phyloP scores from a whole-genome alignment of 805 yeast species.

The Ogataea philodendri region DNA sequence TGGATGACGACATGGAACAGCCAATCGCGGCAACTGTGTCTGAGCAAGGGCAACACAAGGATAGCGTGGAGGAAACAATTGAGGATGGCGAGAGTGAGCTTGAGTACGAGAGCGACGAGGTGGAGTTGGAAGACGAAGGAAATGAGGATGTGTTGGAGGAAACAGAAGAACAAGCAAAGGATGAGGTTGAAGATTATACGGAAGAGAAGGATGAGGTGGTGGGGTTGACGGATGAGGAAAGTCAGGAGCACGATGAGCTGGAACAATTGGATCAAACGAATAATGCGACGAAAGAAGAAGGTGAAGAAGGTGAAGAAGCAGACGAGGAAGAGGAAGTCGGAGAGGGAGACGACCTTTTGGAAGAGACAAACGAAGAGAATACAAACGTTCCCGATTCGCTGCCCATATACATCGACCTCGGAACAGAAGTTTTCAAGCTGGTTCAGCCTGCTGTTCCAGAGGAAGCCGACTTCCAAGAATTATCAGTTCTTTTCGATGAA shows the following conservation, averaged over 20 bases:
- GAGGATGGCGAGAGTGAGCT: slow-evolving; percentile 28
- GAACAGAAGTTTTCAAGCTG: slow-evolving; percentile 28
- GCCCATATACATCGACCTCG: slow-evolving; percentile 31
- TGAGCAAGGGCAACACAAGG: slow-evolving; percentile 1
- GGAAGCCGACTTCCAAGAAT: slow-evolving; percentile 26
- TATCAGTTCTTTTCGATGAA: slow-evolving; percentile 21
- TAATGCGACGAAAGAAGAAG: not conserved
- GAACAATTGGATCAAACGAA: too few relatives aligned
- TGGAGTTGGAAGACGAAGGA: slow-evolving; percentile 17
- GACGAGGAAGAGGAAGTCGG: slow-evolving; percentile 2
- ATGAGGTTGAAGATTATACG: slow-evolving; percentile 13
- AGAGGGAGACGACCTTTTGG: slow-evolving; percentile 3
- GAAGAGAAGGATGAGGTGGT: slow-evolving; percentile 12
- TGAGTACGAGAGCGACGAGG: slow-evolving; percentile 33
- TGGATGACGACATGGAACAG: slow-evolving; percentile 14
- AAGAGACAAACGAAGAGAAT: slow-evolving; percentile 3
- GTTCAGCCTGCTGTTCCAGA: slow-evolving; percentile 22
- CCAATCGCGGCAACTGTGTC: slow-evolving; percentile 12
- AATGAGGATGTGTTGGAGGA: not conserved
- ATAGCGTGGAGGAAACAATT: slow-evolving; percentile 21
- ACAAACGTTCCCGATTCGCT: slow-evolving; percentile 9
- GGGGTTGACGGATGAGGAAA: slow-evolving; percentile 12
- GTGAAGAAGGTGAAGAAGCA: slow-evolving; percentile 2
- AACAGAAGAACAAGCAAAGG: slow-evolving; percentile 16
- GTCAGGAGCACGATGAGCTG: not conserved